These are phyloP conservation scores for Debaryomyces sp. DNA, from an alignment of 1,139 yeast genomes.

Conservation along the genomic window DNA sequence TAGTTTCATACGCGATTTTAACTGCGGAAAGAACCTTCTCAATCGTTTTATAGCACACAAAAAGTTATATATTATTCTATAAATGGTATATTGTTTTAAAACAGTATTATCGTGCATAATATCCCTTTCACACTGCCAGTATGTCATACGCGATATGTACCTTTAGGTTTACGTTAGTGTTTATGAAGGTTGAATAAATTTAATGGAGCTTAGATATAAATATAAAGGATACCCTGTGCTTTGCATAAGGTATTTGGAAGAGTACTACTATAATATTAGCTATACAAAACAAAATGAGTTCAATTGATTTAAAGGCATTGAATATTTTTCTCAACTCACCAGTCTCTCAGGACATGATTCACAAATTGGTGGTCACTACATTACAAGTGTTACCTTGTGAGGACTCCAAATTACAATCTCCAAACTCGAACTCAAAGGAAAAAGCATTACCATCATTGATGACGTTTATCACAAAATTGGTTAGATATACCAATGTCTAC, in stretches of 20 bases:
- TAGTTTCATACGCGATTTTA: constrained; percentile 1
- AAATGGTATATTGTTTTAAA: constrained; percentile 5
- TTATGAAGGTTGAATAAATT: not conserved
- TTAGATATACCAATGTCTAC: constrained; percentile 72
- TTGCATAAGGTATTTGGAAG: not conserved
- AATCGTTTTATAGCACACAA: not conserved
- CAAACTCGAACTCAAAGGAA: constrained; percentile 28
- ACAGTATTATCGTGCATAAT: not conserved
- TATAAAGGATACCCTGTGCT: not conserved
- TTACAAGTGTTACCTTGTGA: constrained; percentile 64
- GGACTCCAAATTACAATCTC: constrained; percentile 39
- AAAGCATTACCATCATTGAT: constrained; percentile 66
- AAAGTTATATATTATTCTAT: constrained; percentile 3
- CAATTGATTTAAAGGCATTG: constrained; percentile 55
- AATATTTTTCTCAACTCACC: constrained; percentile 57
- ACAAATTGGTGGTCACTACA: constrained; percentile 62
- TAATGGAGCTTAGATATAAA: constrained; percentile 3
- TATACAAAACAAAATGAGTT: constrained; percentile 10
- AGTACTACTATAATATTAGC: not conserved
- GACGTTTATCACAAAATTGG: constrained; percentile 72
- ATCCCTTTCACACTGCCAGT: constrained; percentile 7
- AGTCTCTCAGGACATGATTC: constrained; percentile 67
- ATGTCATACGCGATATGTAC: constrained; percentile 6
- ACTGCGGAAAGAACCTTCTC: not conserved
- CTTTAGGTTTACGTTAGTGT: not conserved